A percentile compares a stretch with the other conserved stretches of the same genome.
Conservation (phyloP, 2,329 filamentous ascomycete genomes). For the Rhytidhysteron rufulum region DNA sequence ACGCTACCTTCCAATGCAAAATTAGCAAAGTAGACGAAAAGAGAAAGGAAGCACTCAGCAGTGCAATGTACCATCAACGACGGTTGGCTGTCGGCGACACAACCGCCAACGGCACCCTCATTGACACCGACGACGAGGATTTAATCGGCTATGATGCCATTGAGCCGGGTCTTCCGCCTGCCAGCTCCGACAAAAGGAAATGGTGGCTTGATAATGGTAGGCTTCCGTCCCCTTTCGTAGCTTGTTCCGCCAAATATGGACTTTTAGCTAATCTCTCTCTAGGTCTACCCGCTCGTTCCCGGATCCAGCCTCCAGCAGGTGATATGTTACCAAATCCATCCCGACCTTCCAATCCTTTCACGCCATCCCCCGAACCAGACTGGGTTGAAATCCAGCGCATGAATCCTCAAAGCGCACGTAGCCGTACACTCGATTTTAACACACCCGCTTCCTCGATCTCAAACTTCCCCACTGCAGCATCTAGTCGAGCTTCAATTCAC, state of each 20-base stretch:
- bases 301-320: constrained; percentile 61
- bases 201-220: constrained; percentile 64
- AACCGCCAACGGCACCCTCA: constrained; percentile 52
- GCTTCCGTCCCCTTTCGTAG: constrained; percentile 50
- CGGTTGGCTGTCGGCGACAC: constrained; percentile 64
- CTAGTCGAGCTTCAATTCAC: too few species aligned
- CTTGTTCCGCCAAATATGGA: too few species aligned
- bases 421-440: constrained; percentile 29
- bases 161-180: constrained; percentile 67
- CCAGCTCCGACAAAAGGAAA: constrained; percentile 59
- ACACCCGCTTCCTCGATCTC: constrained; percentile 8
- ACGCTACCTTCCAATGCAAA: constrained; percentile 78
- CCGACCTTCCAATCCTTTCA: constrained; percentile 78
- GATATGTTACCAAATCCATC: constrained; percentile 67
- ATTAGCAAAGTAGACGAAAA: constrained; percentile 77
- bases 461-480: neutral
- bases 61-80: constrained; percentile 67
- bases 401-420: constrained; percentile 19
- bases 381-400: constrained; percentile 61
- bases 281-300: constrained; percentile 71
- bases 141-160: constrained; percentile 77
- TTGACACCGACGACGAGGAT: constrained; percentile 73
- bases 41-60: constrained; percentile 67
- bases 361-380: constrained; percentile 68
- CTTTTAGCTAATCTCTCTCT: constrained; percentile 14